Percentiles rank a stretch among this genome's conserved stretches.
Conservation (phyloP, 257 asterid genomes). For the Penstemon eatonii region DNA sequence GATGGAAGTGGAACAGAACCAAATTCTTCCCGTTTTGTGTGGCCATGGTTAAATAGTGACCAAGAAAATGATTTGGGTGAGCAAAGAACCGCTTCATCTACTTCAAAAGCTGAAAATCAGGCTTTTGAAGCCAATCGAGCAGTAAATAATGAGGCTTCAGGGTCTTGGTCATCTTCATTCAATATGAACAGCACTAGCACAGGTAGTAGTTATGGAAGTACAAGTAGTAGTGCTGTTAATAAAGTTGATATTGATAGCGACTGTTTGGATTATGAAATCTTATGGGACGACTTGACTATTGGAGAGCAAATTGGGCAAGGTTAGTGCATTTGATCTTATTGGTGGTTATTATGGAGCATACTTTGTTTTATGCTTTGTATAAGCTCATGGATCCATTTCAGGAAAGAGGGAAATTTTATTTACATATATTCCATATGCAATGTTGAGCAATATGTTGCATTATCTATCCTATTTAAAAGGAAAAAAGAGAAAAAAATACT, state of each 20-base stretch:
- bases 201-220: slow-evolving; percentile 84
- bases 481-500: no score
- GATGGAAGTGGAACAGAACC: slow-evolving; percentile 63
- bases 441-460: not conserved
- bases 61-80: slow-evolving; percentile 56
- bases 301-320: slow-evolving; percentile 98
- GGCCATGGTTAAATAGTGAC: slow-evolving; percentile 76
- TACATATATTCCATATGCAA: not conserved
- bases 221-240: slow-evolving; percentile 69
- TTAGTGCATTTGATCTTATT: slow-evolving; percentile 31
- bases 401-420: slow-evolving; percentile 7
- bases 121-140: slow-evolving; percentile 44
- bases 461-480: not conserved
- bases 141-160: slow-evolving; percentile 66
- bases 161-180: slow-evolving; percentile 81
- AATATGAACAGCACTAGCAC: slow-evolving; percentile 84
- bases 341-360: slow-evolving; percentile 6
- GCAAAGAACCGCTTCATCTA: slow-evolving; percentile 37
- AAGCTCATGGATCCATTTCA: slow-evolving; percentile 16
- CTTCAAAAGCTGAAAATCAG: slow-evolving; percentile 51
- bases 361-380: not conserved
- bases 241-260: slow-evolving; percentile 71
- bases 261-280: slow-evolving; percentile 75
- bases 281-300: slow-evolving; percentile 93
- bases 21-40: slow-evolving; percentile 53